Percentiles rank a stretch among this genome's conserved stretches.
phyloP scores from a whole-genome alignment of 1,284 basidiomycete genomes.

The Meripilus lineatus region DNA sequence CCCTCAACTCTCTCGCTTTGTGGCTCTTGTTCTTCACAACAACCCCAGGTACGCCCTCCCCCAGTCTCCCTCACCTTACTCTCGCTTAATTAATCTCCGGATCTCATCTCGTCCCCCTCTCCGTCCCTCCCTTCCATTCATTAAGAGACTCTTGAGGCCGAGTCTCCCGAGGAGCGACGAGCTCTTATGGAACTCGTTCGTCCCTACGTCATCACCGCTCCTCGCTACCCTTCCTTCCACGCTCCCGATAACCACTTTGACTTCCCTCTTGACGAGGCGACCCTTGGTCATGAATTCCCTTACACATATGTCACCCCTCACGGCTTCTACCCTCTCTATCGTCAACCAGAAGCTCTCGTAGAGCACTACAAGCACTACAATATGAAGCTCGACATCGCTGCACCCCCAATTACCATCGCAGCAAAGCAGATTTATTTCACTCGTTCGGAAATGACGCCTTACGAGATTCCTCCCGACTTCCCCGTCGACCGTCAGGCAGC shows the following conservation, averaged over 20 bases:
- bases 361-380: conserved; percentile 36
- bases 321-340: conserved; percentile 55
- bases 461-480: conserved; percentile 41
- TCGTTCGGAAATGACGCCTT: conserved; percentile 44
- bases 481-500: conserved; percentile 43
- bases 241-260: conserved; percentile 57
- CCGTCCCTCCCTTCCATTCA: conserved; percentile 1
- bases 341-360: conserved; percentile 24
- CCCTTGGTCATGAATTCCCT: conserved; percentile 19
- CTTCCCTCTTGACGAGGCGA: conserved; percentile 39
- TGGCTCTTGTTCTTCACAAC: conserved; percentile 62
- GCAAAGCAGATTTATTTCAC: conserved; percentile 63
- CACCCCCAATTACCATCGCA: conserved; percentile 48
- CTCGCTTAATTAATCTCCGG: background rate
- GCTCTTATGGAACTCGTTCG: conserved; percentile 46
- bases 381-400: conserved; percentile 31
- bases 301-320: conserved; percentile 45
- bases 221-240: conserved; percentile 50
- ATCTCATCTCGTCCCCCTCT: background rate
- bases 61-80: background rate
- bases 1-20: conserved; percentile 47
- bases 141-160: conserved; percentile 43
- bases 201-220: conserved; percentile 44
- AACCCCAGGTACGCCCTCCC: conserved; percentile 36
- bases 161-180: conserved; percentile 35